These are phyloP conservation scores for Wickerhamiella dianesei DNA, from an alignment of 805 yeast species.

Conservation along the genomic window DNA sequence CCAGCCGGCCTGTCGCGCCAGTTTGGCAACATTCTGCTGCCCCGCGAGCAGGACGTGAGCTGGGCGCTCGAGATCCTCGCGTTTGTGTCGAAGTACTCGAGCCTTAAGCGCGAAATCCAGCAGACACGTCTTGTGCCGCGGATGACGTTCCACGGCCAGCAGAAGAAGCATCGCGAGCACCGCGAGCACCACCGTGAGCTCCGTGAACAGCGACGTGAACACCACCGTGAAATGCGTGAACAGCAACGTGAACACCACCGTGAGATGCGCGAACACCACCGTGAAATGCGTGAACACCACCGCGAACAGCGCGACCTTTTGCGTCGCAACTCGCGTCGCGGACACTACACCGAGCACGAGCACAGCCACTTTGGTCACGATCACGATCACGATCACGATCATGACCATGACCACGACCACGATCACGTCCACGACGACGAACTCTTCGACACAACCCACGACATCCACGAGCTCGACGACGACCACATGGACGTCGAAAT, in stretches of 20 bases:
- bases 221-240: conserved; percentile 9
- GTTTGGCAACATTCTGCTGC: conserved; percentile 41
- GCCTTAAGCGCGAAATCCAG: conserved; percentile 59
- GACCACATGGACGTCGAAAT: conserved; percentile 7
- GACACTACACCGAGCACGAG: not conserved
- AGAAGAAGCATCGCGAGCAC: conserved; percentile 2
- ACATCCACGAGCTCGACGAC: not conserved
- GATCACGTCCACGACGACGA: not conserved
- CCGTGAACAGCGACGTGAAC: conserved; percentile 2
- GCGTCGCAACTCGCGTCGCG: too few relatives aligned
- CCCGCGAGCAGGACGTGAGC: conserved; percentile 83
- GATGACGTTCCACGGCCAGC: conserved; percentile 34
- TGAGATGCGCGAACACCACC: not conserved
- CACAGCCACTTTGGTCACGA: not conserved
- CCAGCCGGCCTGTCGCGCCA: conserved; percentile 20
- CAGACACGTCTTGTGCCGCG: conserved; percentile 62
- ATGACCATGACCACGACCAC: not conserved
- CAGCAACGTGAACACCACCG: not conserved
- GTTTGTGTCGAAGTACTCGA: conserved; percentile 81
- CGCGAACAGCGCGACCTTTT: too few relatives aligned
- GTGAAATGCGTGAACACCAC: not conserved
- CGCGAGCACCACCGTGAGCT: conserved; percentile 2
- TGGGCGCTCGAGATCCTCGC: conserved; percentile 90
- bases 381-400: not conserved
- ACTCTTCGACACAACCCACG: not conserved